phyloP scores from a whole-genome alignment of 2,329 filamentous ascomycete species.

The Neofusicoccum cordaticola region DNA sequence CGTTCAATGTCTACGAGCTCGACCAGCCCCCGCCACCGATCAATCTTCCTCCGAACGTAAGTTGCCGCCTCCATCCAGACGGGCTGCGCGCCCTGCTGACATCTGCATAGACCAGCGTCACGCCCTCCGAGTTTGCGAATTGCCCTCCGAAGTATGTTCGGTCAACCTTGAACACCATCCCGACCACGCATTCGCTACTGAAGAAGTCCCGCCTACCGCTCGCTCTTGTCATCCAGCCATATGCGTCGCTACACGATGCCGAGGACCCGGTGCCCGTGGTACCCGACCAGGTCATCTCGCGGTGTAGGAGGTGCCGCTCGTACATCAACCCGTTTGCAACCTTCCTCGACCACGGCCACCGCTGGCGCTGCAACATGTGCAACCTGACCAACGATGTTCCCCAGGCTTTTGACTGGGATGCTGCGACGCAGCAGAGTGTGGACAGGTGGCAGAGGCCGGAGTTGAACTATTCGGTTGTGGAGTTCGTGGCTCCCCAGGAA shows the following conservation, averaged over 20 bases:
- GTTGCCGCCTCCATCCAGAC: background rate
- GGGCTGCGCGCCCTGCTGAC: constrained; percentile 38
- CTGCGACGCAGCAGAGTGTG: constrained; percentile 81
- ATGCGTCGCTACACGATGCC: constrained; percentile 85
- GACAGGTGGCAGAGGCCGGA: constrained; percentile 91
- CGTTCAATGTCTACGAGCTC: constrained; percentile 89
- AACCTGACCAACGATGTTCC: constrained; percentile 98
- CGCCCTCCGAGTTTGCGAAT: constrained; percentile 85
- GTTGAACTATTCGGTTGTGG: constrained; percentile 92
- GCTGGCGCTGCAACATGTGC: constrained; percentile 99
- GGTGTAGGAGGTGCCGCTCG: constrained; percentile 90
- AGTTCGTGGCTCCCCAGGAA: constrained; percentile 96
- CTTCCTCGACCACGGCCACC: constrained; percentile 93
- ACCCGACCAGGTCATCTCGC: constrained; percentile 94
- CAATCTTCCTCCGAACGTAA: constrained; percentile 84
- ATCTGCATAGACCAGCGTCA: constrained; percentile 70
- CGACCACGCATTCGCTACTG: constrained; percentile 84
- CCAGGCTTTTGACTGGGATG: constrained; percentile 99
- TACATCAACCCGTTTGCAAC: constrained; percentile 98
- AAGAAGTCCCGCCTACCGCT: constrained; percentile 98
- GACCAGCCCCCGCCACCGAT: constrained; percentile 89
- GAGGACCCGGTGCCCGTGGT: constrained; percentile 90
- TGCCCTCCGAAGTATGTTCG: constrained; percentile 91
- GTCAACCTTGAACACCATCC: constrained; percentile 90
- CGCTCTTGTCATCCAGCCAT: constrained; percentile 93